Evolutionary conservation across 495 filamentous ascomycete genomes (phyloP).

Genomic region (Chaetomidium leptoderma): DNA sequence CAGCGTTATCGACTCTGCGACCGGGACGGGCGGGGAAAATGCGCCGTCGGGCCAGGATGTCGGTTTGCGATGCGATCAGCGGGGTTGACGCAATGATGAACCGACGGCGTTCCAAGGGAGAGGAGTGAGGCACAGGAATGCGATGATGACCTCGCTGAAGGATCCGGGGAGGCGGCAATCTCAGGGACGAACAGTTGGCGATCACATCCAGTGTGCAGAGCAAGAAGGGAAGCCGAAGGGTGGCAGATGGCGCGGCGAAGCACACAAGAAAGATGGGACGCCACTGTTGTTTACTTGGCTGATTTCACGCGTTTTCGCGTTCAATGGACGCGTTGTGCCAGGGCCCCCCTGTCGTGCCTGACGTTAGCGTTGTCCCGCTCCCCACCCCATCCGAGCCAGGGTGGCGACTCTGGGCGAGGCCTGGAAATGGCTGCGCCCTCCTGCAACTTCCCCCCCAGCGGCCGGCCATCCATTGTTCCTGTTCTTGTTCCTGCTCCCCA

Average conservation of each 20-base stretch:
- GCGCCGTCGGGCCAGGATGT: conserved; percentile 8
- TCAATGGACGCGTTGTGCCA: conserved; percentile 19
- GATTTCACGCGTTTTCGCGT: conserved; percentile 26
- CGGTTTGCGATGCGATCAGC: conserved; percentile 23
- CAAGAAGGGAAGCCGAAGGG: conserved; percentile 7
- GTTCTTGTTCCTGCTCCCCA: neutral
- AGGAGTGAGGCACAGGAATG: conserved; percentile 6
- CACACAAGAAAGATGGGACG: conserved; percentile 19
- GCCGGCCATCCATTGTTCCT: conserved; percentile 9
- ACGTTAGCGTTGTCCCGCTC: conserved; percentile 14
- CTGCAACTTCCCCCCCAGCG: conserved; percentile 1
- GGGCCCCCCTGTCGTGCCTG: conserved; percentile 19
- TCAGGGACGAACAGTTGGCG: conserved; percentile 2
- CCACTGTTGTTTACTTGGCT: conserved; percentile 27
- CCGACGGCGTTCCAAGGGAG: neutral
- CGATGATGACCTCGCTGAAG: conserved; percentile 2
- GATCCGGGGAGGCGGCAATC: conserved; percentile 2
- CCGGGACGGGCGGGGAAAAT: conserved; percentile 10
- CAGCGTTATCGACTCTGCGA: conserved; percentile 12
- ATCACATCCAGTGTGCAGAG: conserved; percentile 17
- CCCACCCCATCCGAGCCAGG: conserved; percentile 15
- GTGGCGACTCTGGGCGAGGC: too few species aligned
- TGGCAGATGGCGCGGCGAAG: conserved; percentile 21
- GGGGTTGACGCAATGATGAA: conserved; percentile 26
- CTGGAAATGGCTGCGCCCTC: conserved; percentile 11